Percentiles rank a stretch among this genome's conserved stretches.
Conservation (phyloP, 2,329 filamentous ascomycete species). For the Trichoderma sp. region DNA sequence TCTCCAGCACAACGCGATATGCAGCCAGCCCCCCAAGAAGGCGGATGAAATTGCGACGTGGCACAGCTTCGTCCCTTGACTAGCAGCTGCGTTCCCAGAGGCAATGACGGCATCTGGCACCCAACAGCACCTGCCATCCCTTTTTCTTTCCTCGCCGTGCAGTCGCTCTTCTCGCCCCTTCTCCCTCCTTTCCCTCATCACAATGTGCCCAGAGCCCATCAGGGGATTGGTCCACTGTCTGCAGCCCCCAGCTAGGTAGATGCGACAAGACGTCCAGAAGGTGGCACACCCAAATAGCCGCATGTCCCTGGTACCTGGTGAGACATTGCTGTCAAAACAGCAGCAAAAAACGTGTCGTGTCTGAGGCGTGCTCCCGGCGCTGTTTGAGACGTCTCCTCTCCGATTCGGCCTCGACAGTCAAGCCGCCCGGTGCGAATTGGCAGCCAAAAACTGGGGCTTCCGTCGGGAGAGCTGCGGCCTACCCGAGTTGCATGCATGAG, state of each 20-base stretch:
- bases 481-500: constrained; percentile 39
- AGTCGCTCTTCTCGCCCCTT: neutral
- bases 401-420: constrained; percentile 16
- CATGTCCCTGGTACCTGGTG: constrained; percentile 9
- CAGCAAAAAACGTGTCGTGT: neutral
- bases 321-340: neutral
- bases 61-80: constrained; percentile 23
- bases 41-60: constrained; percentile 27
- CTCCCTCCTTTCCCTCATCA: neutral
- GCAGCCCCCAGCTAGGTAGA: neutral
- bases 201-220: neutral
- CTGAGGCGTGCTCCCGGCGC: neutral
- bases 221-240: neutral
- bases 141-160: neutral
- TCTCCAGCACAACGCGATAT: constrained; percentile 20
- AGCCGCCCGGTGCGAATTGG: constrained; percentile 19
- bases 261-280: neutral
- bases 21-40: constrained; percentile 23
- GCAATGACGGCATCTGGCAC: neutral
- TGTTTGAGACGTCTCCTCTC: constrained; percentile 3
- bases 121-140: neutral
- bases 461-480: constrained; percentile 39
- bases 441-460: constrained; percentile 34
- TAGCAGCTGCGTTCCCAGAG: constrained; percentile 7
- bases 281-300: neutral